Evolutionary conservation across 768 basidiomycete genomes (phyloP).

Genomic region (Lactarius akahatsu): DNA sequence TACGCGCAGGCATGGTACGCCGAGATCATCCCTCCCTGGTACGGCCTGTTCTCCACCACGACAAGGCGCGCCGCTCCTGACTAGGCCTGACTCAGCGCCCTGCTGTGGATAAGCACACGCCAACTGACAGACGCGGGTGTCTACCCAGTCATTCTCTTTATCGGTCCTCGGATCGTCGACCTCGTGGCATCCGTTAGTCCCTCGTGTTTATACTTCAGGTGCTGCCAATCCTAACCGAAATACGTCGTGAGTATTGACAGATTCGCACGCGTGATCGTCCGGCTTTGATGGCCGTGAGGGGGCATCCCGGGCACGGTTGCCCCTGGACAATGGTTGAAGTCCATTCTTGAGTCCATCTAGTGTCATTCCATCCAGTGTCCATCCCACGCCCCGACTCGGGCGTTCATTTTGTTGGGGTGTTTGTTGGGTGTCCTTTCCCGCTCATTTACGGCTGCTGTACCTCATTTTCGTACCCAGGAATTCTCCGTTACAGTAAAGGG

Average conservation of each 20-base stretch:
- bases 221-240: slow-evolving; percentile 68
- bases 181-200: slow-evolving; percentile 42
- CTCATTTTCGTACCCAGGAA: background rate
- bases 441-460: background rate
- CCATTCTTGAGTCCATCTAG: background rate
- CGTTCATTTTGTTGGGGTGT: too few relatives aligned
- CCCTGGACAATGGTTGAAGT: background rate
- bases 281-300: background rate
- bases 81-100: slow-evolving; percentile 19
- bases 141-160: slow-evolving; percentile 73
- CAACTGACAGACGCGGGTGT: background rate
- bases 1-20: slow-evolving; percentile 86
- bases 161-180: slow-evolving; percentile 46
- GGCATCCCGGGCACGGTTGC: background rate
- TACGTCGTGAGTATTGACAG: slow-evolving; percentile 63
- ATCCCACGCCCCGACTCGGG: too few relatives aligned
- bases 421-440: background rate
- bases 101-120: background rate
- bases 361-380: too few relatives aligned
- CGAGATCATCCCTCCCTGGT: slow-evolving; percentile 85
- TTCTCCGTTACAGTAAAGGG: background rate
- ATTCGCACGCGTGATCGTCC: slow-evolving; percentile 41
- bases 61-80: slow-evolving; percentile 52
- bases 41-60: slow-evolving; percentile 84
- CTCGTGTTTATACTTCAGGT: slow-evolving; percentile 67